Conservation (phyloP, 768 basidiomycete species). For the Hirschioporus abietinus region DNA sequence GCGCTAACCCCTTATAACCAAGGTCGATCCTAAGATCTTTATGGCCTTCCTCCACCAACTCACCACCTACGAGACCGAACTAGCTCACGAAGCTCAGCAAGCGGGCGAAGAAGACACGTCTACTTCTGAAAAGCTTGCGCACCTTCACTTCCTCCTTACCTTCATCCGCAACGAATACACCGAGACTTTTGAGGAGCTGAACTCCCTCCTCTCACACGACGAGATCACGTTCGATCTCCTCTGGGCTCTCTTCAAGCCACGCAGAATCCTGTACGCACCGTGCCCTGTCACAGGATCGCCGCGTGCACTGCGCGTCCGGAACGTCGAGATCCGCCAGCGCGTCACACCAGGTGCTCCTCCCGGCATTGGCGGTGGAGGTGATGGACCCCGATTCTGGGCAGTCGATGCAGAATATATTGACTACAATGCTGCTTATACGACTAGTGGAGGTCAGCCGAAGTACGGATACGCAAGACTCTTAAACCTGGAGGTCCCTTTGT, state of each 20-base stretch:
- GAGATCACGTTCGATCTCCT: constrained; percentile 26
- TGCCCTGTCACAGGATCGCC: constrained; percentile 15
- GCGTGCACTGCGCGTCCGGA: constrained; percentile 10
- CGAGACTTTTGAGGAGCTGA: constrained; percentile 8
- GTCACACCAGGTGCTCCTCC: not conserved
- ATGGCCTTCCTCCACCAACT: constrained; percentile 48
- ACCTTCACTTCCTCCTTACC: not conserved
- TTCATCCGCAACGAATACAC: not conserved
- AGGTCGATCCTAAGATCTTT: constrained; percentile 33
- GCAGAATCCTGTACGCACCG: constrained; percentile 17
- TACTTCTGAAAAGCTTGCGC: constrained; percentile 15
- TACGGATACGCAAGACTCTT: not conserved
- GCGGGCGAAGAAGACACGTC: not conserved
- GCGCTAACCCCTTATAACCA: not conserved
- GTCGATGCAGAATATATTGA: constrained; percentile 3
- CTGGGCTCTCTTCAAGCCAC: constrained; percentile 24
- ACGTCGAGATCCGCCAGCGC: constrained; percentile 7
- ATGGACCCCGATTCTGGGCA: constrained; percentile 14
- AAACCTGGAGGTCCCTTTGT: constrained; percentile 12
- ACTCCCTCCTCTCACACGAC: constrained; percentile 11
- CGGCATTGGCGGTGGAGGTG: not conserved
- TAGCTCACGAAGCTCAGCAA: constrained; percentile 24
- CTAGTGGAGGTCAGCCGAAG: not conserved
- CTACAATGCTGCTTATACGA: not conserved
- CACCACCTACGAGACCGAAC: constrained; percentile 34